A percentile compares a stretch with the other conserved stretches of the same genome.
These are phyloP conservation scores for Datisca glomerata DNA, from an alignment of 306 rosid species.

Conservation along the genomic window DNA sequence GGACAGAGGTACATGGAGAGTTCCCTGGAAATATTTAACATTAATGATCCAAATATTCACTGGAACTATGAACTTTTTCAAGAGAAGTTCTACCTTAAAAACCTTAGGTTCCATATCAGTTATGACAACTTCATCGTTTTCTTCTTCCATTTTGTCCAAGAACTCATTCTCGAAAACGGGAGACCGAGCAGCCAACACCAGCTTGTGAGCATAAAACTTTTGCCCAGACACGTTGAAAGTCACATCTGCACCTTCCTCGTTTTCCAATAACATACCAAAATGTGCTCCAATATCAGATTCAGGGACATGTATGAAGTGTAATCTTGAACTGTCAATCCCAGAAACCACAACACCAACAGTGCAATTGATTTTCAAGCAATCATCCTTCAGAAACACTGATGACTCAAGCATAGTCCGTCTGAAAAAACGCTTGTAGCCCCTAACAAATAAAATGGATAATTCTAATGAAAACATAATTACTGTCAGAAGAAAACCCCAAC, in stretches of 20 bases:
- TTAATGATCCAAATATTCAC: no score
- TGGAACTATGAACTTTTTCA: background rate
- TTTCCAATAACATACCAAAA: constrained; percentile 65
- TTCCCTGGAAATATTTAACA: background rate
- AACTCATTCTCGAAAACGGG: constrained; percentile 55
- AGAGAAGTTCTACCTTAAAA: constrained; percentile 57
- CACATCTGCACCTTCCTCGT: constrained; percentile 82
- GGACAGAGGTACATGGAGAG: background rate
- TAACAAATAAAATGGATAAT: constrained; percentile 11
- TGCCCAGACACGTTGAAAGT: constrained; percentile 71
- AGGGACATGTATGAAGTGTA: constrained; percentile 74
- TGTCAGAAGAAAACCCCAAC: no score
- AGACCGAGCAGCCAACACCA: constrained; percentile 89
- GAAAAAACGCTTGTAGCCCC: constrained; percentile 96
- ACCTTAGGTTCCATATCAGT: constrained; percentile 79
- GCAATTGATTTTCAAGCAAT: constrained; percentile 93
- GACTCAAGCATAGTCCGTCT: constrained; percentile 75
- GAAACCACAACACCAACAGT: constrained; percentile 98
- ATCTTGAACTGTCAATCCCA: constrained; percentile 69
- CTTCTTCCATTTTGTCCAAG: constrained; percentile 45
- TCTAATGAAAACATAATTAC: background rate
- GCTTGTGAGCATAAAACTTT: constrained; percentile 78
- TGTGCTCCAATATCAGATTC: constrained; percentile 78
- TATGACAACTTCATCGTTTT: constrained; percentile 41
- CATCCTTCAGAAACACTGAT: constrained; percentile 76